Evolutionary conservation across 2,329 filamentous ascomycete species (phyloP).

Genomic region (Monilinia vaccinii-corymbosi): DNA sequence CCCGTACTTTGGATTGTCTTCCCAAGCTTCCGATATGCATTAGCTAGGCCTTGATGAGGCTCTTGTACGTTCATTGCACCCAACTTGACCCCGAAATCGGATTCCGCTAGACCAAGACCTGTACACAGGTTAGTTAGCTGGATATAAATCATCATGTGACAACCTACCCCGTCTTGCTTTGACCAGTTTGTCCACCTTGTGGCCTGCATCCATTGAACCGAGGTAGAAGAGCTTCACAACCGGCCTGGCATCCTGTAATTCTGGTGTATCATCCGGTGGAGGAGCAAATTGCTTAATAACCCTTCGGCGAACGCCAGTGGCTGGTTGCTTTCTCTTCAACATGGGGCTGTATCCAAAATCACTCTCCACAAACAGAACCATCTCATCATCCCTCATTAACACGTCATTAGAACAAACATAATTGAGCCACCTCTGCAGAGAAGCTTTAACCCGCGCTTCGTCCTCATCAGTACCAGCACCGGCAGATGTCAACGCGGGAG

Average conservation of each 20-base stretch:
- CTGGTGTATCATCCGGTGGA: constrained; percentile 91
- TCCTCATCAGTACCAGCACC: constrained; percentile 96
- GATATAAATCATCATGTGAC: constrained; percentile 10
- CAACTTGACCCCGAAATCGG: constrained; percentile 87
- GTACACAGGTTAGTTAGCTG: constrained; percentile 27
- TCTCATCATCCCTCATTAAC: constrained; percentile 90
- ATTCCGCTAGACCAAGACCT: constrained; percentile 88
- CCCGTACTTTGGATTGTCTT: constrained; percentile 89
- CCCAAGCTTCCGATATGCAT: constrained; percentile 90
- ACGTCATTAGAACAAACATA: constrained; percentile 87
- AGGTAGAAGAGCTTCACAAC: constrained; percentile 94
- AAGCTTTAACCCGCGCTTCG: constrained; percentile 76
- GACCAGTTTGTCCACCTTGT: constrained; percentile 91
- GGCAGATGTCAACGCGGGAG: constrained; percentile 86
- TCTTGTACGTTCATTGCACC: constrained; percentile 83
- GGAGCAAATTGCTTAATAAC: constrained; percentile 97
- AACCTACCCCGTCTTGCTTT: constrained; percentile 76
- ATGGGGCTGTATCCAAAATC: constrained; percentile 98
- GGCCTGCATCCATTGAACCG: constrained; percentile 90
- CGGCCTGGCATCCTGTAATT: constrained; percentile 81
- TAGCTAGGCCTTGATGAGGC: constrained; percentile 75
- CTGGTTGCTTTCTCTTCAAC: constrained; percentile 90
- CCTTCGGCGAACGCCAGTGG: constrained; percentile 89
- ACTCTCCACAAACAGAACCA: constrained; percentile 97
- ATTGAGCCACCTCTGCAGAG: constrained; percentile 92